Base-by-base conservation (phyloP, 106 monocot genomes). In the Dioscorea dumetorum region DNA sequence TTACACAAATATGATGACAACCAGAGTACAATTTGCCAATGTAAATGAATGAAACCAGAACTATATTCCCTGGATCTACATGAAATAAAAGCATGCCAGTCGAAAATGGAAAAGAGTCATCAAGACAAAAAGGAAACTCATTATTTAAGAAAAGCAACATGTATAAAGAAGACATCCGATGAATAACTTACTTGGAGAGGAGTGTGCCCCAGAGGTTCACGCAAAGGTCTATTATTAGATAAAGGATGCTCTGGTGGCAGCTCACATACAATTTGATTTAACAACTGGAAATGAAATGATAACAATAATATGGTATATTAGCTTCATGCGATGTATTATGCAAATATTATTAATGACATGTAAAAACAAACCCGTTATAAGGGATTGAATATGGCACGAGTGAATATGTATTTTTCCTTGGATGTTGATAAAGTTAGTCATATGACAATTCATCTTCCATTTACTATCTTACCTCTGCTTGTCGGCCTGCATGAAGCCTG, bases 241-340 rank as follows among this genome's bases (percentile, higher is more conserved):
- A 91, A 67, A 74, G 94, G 90, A 53, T 94, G 90, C 50, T 94
- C 94, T 61, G 82, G 76, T 60, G 94, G 94, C 28, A 87, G 64
- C 75, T 90, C 94, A 35, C 82, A 82, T 49, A 94, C 84, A 64
- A 94, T 84, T 67, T 94, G 94, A 74, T 94, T 94, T 62, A 94
- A 62, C 68, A 94, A 66, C 94, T 94, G 84, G 76, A 83, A 63
- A 12, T 22, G 48, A 73, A 53, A 67, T 20, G n/a, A 64, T 59
- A 22, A 59, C 1, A 13, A 50, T 56, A 16, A 56, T 33, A 13
- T 9, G 1, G 10, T 41, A 41, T 8, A 41, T 41, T 41, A 41
- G 41, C 10, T 8, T 41, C 41, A 41, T 41, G 41, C 6, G 41
- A 8, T 41, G 10, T 41, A 6, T 8, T 41, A 8, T 41, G 41